Percentiles rank a stretch among this genome's conserved stretches.
Conservation (phyloP, 192 early-diverging fungal species). For the Diversispora epigaea region DNA sequence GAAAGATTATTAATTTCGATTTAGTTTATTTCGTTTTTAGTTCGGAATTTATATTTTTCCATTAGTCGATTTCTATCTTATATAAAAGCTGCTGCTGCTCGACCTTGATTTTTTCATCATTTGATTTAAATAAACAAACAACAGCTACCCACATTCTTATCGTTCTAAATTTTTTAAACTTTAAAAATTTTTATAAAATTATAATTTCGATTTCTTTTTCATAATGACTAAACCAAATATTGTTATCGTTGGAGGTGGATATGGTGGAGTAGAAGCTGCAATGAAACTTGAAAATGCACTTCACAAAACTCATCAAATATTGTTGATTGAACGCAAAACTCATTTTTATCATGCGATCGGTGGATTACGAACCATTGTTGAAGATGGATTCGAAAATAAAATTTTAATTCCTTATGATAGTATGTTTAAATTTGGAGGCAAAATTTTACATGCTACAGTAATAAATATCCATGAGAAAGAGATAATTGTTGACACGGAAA, state of each 20-base stretch:
- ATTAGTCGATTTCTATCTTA: too few relatives aligned
- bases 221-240: conserved; percentile 7
- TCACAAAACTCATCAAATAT: conserved; percentile 46
- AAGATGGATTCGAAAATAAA: conserved; percentile 47
- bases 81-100: too few relatives aligned
- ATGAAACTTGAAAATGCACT: conserved; percentile 41
- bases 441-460: conserved; percentile 48
- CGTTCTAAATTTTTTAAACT: too few relatives aligned
- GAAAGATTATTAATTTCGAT: too few relatives aligned
- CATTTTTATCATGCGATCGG: conserved; percentile 60
- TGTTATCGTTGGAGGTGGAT: conserved; percentile 54
- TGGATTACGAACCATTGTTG: conserved; percentile 48
- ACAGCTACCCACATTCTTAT: too few relatives aligned
- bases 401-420: conserved; percentile 52
- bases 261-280: conserved; percentile 49
- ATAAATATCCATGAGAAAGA: conserved; percentile 41
- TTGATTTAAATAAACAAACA: too few relatives aligned
- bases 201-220: too few relatives aligned
- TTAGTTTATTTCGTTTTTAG: too few relatives aligned
- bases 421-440: conserved; percentile 45
- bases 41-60: too few relatives aligned
- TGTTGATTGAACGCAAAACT: conserved; percentile 54
- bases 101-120: too few relatives aligned
- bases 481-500: conserved; percentile 39
- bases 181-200: too few relatives aligned